A percentile compares a stretch with the other conserved stretches of the same genome.
phyloP scores from a whole-genome alignment of 805 yeast species.

The Suhomyces sp. region DNA sequence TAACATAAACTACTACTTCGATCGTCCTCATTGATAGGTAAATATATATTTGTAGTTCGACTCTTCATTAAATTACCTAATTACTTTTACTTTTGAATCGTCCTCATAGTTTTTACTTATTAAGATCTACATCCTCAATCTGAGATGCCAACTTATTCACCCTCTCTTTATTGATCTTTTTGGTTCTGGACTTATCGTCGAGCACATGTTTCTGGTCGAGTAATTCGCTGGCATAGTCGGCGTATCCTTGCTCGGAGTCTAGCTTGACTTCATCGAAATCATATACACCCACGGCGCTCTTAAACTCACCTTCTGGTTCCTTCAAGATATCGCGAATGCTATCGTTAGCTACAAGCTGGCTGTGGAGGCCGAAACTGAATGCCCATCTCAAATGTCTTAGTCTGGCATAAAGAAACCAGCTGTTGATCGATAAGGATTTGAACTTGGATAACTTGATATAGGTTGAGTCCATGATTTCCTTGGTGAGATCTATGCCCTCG shows the following conservation, averaged over 20 bases:
- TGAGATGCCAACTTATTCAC: slow-evolving; percentile 31
- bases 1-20: too few species aligned
- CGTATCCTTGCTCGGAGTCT: slow-evolving; percentile 6
- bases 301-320: slow-evolving; percentile 22
- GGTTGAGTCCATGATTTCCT: slow-evolving; percentile 30
- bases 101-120: neutral
- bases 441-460: slow-evolving; percentile 45
- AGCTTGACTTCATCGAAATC: slow-evolving; percentile 6
- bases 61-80: neutral
- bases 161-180: slow-evolving; percentile 36
- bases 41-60: too few species aligned
- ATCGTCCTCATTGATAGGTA: too few species aligned
- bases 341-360: slow-evolving; percentile 42
- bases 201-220: slow-evolving; percentile 10
- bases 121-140: slow-evolving; percentile 26
- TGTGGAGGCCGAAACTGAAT: slow-evolving; percentile 51
- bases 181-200: slow-evolving; percentile 35
- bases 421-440: slow-evolving; percentile 44
- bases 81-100: neutral
- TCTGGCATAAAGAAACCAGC: slow-evolving; percentile 51
- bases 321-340: slow-evolving; percentile 34
- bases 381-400: slow-evolving; percentile 49
- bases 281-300: slow-evolving; percentile 1
- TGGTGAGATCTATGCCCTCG: slow-evolving; percentile 32
- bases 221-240: slow-evolving; percentile 7